phyloP scores from a whole-genome alignment of 345 rosid species.

The Syzygium aromaticum region DNA sequence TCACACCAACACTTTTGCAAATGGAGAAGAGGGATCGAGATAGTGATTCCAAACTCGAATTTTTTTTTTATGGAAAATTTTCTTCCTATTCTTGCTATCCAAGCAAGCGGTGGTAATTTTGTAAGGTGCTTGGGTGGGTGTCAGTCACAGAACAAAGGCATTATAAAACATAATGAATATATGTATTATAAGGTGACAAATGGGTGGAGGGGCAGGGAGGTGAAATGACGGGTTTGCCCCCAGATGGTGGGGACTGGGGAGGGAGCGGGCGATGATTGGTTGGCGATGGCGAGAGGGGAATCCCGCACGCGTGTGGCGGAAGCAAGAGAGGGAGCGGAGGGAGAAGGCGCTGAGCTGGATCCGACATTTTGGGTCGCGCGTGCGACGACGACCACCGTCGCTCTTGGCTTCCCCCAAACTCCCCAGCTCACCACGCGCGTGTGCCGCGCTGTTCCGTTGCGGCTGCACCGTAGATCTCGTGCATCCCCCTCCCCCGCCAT shows the following conservation, averaged over 20 bases:
- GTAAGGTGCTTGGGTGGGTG: not conserved
- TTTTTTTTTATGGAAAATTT: not conserved
- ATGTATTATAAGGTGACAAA: not conserved
- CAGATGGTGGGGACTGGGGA: not conserved
- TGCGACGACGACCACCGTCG: not conserved
- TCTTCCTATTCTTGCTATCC: not conserved
- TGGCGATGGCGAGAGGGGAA: not conserved
- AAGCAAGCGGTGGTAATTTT: not conserved
- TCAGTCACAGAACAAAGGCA: not conserved
- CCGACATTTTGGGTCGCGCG: slow-evolving; percentile 15
- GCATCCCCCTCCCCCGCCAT: not conserved
- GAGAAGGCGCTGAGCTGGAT: too few relatives aligned
- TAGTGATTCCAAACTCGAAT: not conserved
- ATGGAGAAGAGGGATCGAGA: not conserved
- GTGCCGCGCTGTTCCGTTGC: not conserved
- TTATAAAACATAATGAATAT: not conserved
- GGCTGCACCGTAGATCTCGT: not conserved
- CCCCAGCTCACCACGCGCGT: not conserved
- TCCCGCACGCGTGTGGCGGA: slow-evolving; percentile 16
- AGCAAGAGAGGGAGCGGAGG: slow-evolving; percentile 15
- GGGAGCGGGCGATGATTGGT: not conserved
- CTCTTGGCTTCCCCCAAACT: not conserved
- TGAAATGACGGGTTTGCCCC: slow-evolving; percentile 16
- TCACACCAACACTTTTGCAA: not conserved
- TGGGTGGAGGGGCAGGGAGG: not conserved